Evolutionary conservation across 108 stramenopile genomes (phyloP), one percentile per base, ranked within the genome.

Genomic region (Cyclotella distinguenda): DNA sequence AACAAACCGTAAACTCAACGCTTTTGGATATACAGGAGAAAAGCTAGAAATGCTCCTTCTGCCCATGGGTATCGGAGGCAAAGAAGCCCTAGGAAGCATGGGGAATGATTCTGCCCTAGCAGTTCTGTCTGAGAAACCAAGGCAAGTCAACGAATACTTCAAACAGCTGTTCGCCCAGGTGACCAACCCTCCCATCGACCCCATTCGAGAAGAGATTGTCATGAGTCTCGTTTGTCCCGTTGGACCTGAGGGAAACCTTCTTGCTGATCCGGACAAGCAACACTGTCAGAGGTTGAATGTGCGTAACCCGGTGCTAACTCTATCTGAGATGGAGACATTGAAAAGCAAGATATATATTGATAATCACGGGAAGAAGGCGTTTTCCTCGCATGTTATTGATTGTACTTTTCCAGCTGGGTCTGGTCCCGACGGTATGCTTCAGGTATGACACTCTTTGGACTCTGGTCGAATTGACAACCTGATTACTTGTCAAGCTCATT

Each of bases 81-180:
- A 97, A 67, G 98, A 98, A 79, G 89, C 93, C 4, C 83, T 97
- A 27, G 97, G 95, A 66, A 91, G 88, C 77, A 98, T 98, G 98
- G 98, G 98, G 25, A 97, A 97, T 66, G 98, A 98, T 70, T 91
- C 97, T 4, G 96, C 98, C 6, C 84, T 98, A 13, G 98, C 98
- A 19, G 96, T 96, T 10, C 78, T 98, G 46, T 96, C 95, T 6
- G 86, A 92, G 47, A 73, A 95, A 60, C 96, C 98, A 22, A 89
- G 97, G 27, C 89, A 87, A 66, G 83, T 96, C 13, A 86, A 83
- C 61, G 96, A 97, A 68, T 98, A 97, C 77, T 97, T 98, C 87
- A 98, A 98, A 84, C 98, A 98, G 76, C 90, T 96, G 46, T 98
- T 98, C 72, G 98, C 98, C 0, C 91, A 98, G 73, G 98, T 98